Base-by-base conservation (phyloP, 169 alveolate genomes). In the Plasmodium reichenowi region DNA sequence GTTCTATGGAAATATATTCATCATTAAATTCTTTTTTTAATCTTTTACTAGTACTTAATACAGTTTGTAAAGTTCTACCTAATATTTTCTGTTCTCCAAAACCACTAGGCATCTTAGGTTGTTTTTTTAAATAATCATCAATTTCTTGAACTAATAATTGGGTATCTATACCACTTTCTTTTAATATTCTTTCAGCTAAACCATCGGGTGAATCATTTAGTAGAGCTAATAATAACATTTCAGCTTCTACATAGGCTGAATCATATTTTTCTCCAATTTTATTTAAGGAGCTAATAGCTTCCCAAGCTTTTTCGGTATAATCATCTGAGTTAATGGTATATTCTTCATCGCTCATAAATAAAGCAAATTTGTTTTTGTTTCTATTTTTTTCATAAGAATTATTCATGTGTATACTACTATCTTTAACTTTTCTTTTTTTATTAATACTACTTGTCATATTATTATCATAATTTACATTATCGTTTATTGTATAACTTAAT, bases 221-320 rank as follows among this genome's bases (percentile, higher is more conserved):
- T 47, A 95, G 68, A 20, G 93, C 95, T 29, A 89, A 71, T 48
- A 95, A 91, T 63, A 95, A 91, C 97, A 93, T 94, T 50, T 95
- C 97, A 10, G 97, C 97, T 60, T 95, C 97, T 17, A 95, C 97
- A 89, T 95, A 95, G 0, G 96, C 96, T 0, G 97, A 94, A 45
- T 95, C 93, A 50, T 88, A 92, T 17, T 89, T 76, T 62, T 95
- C 95, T 26, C 97, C 97, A 1, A 95, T 75, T 24, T 92, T 93
- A 24, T 93, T 93, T 71, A 95, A 66, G 4, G 95, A 88, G 13
- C 94, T 91, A 70, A 95, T 94, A 10, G 97, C 97, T 62, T 95
- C 97, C 97, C 97, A 95, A 2, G 97, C 97, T 88, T 95, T 95
- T 60, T 95, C 97, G 0, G 97, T 95, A 93, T 94, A 95, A 68